Evolutionary conservation across 805 yeast genomes (phyloP).

Genomic region (Yamadazyma laniorum): DNA sequence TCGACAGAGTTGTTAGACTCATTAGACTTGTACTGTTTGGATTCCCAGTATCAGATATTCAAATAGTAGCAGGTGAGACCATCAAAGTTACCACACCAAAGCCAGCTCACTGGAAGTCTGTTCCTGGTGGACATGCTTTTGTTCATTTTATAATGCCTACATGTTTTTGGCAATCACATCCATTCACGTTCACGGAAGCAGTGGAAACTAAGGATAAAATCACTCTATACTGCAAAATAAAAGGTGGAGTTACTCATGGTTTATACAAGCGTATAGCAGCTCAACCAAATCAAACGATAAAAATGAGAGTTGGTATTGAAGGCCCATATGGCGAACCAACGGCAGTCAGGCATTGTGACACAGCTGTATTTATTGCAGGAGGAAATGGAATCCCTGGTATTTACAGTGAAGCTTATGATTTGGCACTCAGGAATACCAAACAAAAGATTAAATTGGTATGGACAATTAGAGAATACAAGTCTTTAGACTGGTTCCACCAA

Average conservation of each 20-base stretch:
- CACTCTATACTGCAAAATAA: conserved; percentile 34
- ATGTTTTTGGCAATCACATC: conserved; percentile 45
- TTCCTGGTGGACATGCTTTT: conserved; percentile 44
- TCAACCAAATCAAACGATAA: conserved; percentile 26
- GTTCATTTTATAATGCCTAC: conserved; percentile 32
- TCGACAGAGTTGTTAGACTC: conserved; percentile 33
- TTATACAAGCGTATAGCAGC: conserved; percentile 24
- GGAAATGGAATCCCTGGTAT: conserved; percentile 73
- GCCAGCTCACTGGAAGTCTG: conserved; percentile 35
- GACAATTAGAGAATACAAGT: conserved; percentile 54
- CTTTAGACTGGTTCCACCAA: conserved; percentile 47
- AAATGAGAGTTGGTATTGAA: conserved; percentile 43
- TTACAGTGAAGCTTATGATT: conserved; percentile 36
- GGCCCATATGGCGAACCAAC: conserved; percentile 68
- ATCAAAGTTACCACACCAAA: conserved; percentile 35
- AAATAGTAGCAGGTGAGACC: conserved; percentile 35
- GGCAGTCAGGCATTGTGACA: conserved; percentile 49
- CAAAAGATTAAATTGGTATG: conserved; percentile 50
- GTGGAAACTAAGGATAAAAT: conserved; percentile 20
- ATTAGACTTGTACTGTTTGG: conserved; percentile 32
- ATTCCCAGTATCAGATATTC: conserved; percentile 30
- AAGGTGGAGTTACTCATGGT: conserved; percentile 36
- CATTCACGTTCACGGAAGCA: conserved; percentile 36
- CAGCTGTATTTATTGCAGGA: conserved; percentile 63
- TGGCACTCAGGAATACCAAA: conserved; percentile 20